A percentile compares a stretch with the other conserved stretches of the same genome.
Conservation (phyloP, 345 rosid genomes). For the Bruguiera parviflora region DNA sequence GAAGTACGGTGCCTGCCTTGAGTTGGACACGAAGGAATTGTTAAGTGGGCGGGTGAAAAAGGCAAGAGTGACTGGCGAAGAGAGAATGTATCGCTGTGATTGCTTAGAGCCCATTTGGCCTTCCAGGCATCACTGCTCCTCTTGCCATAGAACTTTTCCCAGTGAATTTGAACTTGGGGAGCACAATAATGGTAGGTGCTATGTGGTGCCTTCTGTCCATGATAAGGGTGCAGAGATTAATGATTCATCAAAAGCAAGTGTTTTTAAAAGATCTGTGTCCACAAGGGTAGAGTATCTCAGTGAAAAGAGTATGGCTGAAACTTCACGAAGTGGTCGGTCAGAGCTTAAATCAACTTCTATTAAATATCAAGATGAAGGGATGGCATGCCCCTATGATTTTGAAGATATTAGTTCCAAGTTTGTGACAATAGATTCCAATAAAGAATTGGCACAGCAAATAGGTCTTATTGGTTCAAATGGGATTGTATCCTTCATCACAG, state of each 20-base stretch:
- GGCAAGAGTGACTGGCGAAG: constrained; percentile 41
- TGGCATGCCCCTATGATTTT: constrained; percentile 55
- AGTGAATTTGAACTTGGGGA: constrained; percentile 48
- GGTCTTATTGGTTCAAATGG: constrained; percentile 88
- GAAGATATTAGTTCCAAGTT: constrained; percentile 73
- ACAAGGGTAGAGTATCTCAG: constrained; percentile 28
- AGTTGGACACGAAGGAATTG: constrained; percentile 35
- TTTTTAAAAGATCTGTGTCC: constrained; percentile 33
- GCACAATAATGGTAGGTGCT: constrained; percentile 62
- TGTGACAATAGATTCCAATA: constrained; percentile 72
- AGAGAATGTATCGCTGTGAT: constrained; percentile 63
- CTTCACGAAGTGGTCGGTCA: constrained; percentile 31
- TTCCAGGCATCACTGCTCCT: constrained; percentile 66
- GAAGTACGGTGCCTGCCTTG: constrained; percentile 57
- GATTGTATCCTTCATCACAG: constrained; percentile 55
- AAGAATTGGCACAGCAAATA: constrained; percentile 72
- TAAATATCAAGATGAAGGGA: constrained; percentile 52
- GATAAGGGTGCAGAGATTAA: constrained; percentile 44
- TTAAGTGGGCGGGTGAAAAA: constrained; percentile 51
- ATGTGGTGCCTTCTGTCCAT: constrained; percentile 33
- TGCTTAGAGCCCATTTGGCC: constrained; percentile 87
- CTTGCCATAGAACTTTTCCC: constrained; percentile 73
- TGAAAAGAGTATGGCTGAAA: constrained; percentile 31
- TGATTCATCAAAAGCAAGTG: constrained; percentile 44
- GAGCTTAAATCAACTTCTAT: constrained; percentile 53